phyloP scores from a whole-genome alignment of 805 yeast genomes.

The Candida ulmi region DNA sequence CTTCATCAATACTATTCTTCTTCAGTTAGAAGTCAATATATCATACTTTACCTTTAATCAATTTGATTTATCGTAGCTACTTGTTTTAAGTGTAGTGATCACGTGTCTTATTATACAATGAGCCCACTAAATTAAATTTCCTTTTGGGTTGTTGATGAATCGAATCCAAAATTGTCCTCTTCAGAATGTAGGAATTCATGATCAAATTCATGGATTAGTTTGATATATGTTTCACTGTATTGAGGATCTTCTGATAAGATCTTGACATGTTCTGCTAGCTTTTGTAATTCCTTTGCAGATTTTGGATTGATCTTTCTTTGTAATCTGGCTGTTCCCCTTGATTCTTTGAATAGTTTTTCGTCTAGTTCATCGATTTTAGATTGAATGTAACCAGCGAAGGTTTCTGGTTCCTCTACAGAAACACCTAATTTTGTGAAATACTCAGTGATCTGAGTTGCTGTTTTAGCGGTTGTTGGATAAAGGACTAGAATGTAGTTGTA shows the following conservation, averaged over 20 bases:
- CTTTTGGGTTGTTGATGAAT: conserved; percentile 12
- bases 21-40: no score
- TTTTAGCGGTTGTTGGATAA: conserved; percentile 8
- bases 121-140: no score
- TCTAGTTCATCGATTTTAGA: conserved; percentile 17
- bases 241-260: conserved; percentile 14
- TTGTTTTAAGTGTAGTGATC: no score
- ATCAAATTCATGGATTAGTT: conserved; percentile 17
- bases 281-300: conserved; percentile 9
- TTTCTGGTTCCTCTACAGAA: conserved; percentile 1
- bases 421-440: conserved; percentile 9
- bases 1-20: no score
- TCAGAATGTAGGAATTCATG: conserved; percentile 17
- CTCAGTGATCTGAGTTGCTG: conserved; percentile 1
- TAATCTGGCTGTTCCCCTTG: conserved; percentile 16
- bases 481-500: conserved; percentile 19
- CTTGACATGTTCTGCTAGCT: conserved; percentile 12
- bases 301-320: conserved; percentile 20
- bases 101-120: no score
- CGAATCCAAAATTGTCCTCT: conserved; percentile 6
- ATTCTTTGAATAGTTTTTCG: conserved; percentile 15
- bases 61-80: background rate
- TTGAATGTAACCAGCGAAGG: conserved; percentile 8
- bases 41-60: no score
- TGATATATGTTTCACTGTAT: conserved; percentile 6